These are phyloP conservation scores for Symbiodinium pilosum DNA, from an alignment of 73 alveolate genomes.

Conservation along the genomic window DNA sequence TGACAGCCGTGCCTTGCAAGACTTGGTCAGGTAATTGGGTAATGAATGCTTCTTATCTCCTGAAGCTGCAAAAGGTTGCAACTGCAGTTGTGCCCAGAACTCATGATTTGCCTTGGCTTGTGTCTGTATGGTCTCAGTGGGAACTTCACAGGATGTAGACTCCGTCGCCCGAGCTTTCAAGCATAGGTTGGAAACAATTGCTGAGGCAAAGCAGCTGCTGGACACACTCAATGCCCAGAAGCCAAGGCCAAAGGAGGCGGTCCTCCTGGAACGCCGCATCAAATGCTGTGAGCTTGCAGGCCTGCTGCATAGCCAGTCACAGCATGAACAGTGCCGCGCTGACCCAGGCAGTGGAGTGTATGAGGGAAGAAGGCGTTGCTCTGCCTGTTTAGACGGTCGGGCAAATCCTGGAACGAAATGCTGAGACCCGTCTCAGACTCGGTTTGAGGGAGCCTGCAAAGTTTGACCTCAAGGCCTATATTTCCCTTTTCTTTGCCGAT, in stretches of 20 bases:
- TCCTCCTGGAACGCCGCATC: neutral
- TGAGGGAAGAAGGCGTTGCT: neutral
- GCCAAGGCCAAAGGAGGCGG: neutral
- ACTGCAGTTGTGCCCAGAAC: too few relatives aligned
- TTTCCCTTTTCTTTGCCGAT: neutral
- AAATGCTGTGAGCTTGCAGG: neutral
- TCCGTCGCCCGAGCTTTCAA: too few relatives aligned
- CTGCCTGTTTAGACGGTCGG: neutral
- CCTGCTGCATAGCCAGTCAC: neutral
- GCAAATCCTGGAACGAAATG: neutral
- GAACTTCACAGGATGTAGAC: too few relatives aligned
- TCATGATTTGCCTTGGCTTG: too few relatives aligned
- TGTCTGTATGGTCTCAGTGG: too few relatives aligned
- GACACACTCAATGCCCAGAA: neutral
- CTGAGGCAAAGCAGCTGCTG: neutral
- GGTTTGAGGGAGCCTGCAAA: neutral
- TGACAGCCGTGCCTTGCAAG: too few relatives aligned
- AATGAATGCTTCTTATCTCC: too few relatives aligned
- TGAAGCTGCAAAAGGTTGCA: too few relatives aligned
- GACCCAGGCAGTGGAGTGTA: neutral
- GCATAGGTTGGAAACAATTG: too few relatives aligned
- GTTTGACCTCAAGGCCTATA: neutral
- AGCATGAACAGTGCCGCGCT: neutral
- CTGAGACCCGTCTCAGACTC: neutral
- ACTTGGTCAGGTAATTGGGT: too few relatives aligned